Evolutionary conservation across 257 asterid genomes (phyloP), one percentile per base, ranked within the genome.

Genomic region (Marsdenia floribunda): DNA sequence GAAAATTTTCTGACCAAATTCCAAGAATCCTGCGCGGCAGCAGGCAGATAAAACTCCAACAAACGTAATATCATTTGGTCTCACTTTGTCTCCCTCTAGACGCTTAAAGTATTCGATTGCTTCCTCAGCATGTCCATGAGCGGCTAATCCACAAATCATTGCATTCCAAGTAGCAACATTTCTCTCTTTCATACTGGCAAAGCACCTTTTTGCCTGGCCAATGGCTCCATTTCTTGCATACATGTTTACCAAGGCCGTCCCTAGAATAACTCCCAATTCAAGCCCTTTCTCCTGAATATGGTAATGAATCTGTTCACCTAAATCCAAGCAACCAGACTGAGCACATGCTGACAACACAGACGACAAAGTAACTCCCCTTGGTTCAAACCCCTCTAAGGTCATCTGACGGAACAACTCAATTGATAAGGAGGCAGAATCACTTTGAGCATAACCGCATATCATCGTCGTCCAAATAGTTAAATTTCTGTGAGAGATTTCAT

Each of bases 231-330:
- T 90, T 85, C 86, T 91, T 0, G 91, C 97, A 72, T 91, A 91
- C 98, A 93, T 91, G 82, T 91, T 85, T 29, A 93, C 90, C 52
- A 93, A 75, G 5, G 98, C 97, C 37, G 98, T 93, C 70, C 97
- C 97, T 63, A 93, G 94, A 80, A 93, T 90, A 67, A 88, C 90
- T 12, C 84, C 87, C 72, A 87, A 15, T 53, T 86, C 85, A 18
- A 87, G 69, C 67, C 87, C 86, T 69, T 80, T 91, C 68, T 85
- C 91, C 61, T 75, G 70, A 24, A 93, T 80, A 67, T 85, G 89
- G 3, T 10, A 33, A 72, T 86, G 91, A 64, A 93, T 90, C 79
- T 86, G 86, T 82, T 83, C 84, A 57, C 98, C 98, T 72, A 91
- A 81, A 54, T 83, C 87, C 89, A 88, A 77, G 83, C 96, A 85